Base-by-base conservation (phyloP, 2,329 filamentous ascomycete species). In the Cyphellophora europaea region DNA sequence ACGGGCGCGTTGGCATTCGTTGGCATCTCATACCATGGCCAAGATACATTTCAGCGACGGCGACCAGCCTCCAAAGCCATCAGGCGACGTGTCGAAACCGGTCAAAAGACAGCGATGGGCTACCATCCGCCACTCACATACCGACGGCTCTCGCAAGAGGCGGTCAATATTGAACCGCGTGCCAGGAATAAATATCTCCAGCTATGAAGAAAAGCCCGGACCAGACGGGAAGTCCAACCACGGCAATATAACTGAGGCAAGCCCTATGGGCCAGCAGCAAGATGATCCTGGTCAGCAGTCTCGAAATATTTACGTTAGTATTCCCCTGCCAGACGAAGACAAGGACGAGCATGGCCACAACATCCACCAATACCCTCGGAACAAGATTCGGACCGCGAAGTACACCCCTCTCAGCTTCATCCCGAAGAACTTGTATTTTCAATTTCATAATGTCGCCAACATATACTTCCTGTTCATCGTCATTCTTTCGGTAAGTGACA, bases 401-500 rank as follows among this genome's bases (percentile, higher is more conserved):
- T 98, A 98, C 60, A 98, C 91, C 5, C 82, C 93, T 6, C 61
- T 98, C 44, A 93, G 84, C 41, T 98, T 98, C 61, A 61, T 98
- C 17, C 91, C 91, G 11, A 96, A 96, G 66, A 96, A 98, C 61
- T 56, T 98, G 53, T 98, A 81, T 77, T 85, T 93, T 47, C 93
- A 98, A 61, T 96, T 98, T 56, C 89, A 98, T 63, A 96, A 96
- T 55, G 82, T 98, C 52, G 91, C 91, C 54, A 98, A 98, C 59
- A 81, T 96, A 35, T 98, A 96, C 65, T 98, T 98, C 72, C 69
- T 96, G 49, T 95, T 96, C 63, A 74, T 89, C 51, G 88, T 95
- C 56, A 93, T 98, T 54, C 73, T 98, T 41, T 79, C 81, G 53
- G 91, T 96, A 79, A 71, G 88, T 72, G 37, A 28, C 30, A 21